phyloP scores from a whole-genome alignment of 768 basidiomycete species.

The Tricholoma flavovirens region DNA sequence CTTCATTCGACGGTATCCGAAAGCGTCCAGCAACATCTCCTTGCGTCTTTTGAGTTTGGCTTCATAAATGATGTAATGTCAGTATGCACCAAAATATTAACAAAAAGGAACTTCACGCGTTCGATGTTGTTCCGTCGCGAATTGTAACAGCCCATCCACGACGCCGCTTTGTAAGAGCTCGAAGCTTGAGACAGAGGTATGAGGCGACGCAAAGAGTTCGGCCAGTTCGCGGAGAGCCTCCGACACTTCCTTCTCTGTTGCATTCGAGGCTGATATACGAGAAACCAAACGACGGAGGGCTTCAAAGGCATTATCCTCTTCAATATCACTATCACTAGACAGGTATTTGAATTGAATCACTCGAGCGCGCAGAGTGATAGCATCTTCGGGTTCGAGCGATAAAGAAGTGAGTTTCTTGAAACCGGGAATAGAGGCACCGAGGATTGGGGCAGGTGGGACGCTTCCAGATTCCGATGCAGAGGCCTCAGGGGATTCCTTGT shows the following conservation, averaged over 20 bases:
- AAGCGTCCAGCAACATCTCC: conserved; percentile 74
- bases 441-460: conserved; percentile 26
- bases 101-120: conserved; percentile 37
- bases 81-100: neutral
- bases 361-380: conserved; percentile 86
- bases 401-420: conserved; percentile 67
- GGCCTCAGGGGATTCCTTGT: conserved; percentile 26
- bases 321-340: conserved; percentile 46
- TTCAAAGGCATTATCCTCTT: conserved; percentile 58
- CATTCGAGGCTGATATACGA: conserved; percentile 47
- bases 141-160: conserved; percentile 79
- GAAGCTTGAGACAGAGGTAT: conserved; percentile 87
- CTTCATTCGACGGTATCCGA: conserved; percentile 52
- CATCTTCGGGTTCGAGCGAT: conserved; percentile 80
- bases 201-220: conserved; percentile 68
- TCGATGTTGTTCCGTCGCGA: conserved; percentile 66
- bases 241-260: conserved; percentile 57
- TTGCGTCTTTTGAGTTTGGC: conserved; percentile 64
- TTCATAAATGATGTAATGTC: conserved; percentile 24
- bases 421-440: conserved; percentile 48
- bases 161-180: conserved; percentile 93
- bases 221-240: conserved; percentile 72
- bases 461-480: conserved; percentile 38
- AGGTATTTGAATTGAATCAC: conserved; percentile 84
- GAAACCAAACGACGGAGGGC: conserved; percentile 61